A percentile compares a stretch with the other conserved stretches of the same genome.
phyloP scores from a whole-genome alignment of 371 early-diverging fungal genomes.

The Zancudomyces culisetae region DNA sequence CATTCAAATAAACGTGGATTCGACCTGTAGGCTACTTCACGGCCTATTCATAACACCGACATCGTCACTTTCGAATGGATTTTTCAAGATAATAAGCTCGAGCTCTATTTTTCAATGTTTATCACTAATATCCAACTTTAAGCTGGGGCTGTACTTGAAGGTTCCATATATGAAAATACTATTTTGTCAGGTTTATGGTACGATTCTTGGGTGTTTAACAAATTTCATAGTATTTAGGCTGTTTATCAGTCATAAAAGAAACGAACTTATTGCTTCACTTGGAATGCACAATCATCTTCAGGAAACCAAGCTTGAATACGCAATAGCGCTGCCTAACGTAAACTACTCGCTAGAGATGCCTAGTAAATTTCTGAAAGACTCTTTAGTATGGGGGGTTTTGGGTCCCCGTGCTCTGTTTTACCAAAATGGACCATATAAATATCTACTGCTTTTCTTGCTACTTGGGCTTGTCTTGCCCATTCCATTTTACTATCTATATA shows the following conservation, averaged over 20 bases:
- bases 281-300: too few species aligned
- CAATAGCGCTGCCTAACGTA: not conserved
- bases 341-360: not conserved
- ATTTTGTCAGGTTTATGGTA: slow-evolving; percentile 30
- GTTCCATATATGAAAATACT: slow-evolving; percentile 42
- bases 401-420: slow-evolving; percentile 37
- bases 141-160: slow-evolving; percentile 26
- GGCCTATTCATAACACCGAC: slow-evolving; percentile 9
- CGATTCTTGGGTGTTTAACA: slow-evolving; percentile 7
- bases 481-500: slow-evolving; percentile 26
- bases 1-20: not conserved
- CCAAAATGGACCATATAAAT: slow-evolving; percentile 20
- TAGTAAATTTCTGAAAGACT: slow-evolving; percentile 26
- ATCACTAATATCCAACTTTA: slow-evolving; percentile 30
- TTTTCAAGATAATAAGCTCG: slow-evolving; percentile 21
- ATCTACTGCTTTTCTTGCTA: slow-evolving; percentile 29
- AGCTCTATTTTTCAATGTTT: slow-evolving; percentile 25
- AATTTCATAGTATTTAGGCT: not conserved
- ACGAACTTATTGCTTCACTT: not conserved
- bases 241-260: not conserved
- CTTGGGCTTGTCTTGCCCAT: slow-evolving; percentile 32
- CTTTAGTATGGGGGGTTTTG: slow-evolving; percentile 38
- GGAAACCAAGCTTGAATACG: too few species aligned
- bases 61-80: slow-evolving; percentile 29
- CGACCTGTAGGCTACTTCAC: not conserved